Conservation (phyloP, 2,329 filamentous ascomycete genomes). For the Paraphoma sp. region DNA sequence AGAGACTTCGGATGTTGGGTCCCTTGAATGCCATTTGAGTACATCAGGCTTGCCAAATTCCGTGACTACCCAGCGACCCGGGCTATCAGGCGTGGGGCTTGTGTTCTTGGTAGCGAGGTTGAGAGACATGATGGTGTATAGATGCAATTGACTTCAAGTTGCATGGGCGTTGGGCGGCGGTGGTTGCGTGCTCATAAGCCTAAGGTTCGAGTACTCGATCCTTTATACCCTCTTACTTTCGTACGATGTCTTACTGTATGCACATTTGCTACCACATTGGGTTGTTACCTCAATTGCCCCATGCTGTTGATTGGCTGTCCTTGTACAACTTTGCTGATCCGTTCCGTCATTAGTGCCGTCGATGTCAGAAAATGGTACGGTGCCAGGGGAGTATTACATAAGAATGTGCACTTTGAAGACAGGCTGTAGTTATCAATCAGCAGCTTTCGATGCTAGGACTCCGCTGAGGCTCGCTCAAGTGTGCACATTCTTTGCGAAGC, state of each 20-base stretch:
- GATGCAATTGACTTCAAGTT: background rate
- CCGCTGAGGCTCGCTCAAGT: background rate
- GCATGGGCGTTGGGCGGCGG: background rate
- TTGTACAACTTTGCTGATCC: no score
- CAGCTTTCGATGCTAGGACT: background rate
- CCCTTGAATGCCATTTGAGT: conserved; percentile 8
- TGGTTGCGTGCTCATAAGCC: no score
- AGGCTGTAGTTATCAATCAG: no score
- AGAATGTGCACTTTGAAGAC: background rate
- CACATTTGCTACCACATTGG: no score
- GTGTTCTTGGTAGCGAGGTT: conserved; percentile 5
- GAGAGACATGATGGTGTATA: conserved; percentile 2
- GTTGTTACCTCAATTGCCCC: no score
- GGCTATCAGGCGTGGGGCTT: conserved; percentile 4
- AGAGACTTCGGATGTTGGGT: conserved; percentile 6
- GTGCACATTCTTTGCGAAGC: no score
- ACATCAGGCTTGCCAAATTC: conserved; percentile 12
- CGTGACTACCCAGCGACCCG: conserved; percentile 12
- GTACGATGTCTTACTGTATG: no score
- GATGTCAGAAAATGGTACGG: no score
- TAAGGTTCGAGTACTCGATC: no score
- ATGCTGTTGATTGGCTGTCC: no score
- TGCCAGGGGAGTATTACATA: background rate
- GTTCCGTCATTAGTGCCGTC: no score
- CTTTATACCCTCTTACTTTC: no score